Percentiles rank a stretch among this genome's conserved stretches.
Conservation (phyloP, 2,329 filamentous ascomycete species). For the Coniochaeta hoffmannii region DNA sequence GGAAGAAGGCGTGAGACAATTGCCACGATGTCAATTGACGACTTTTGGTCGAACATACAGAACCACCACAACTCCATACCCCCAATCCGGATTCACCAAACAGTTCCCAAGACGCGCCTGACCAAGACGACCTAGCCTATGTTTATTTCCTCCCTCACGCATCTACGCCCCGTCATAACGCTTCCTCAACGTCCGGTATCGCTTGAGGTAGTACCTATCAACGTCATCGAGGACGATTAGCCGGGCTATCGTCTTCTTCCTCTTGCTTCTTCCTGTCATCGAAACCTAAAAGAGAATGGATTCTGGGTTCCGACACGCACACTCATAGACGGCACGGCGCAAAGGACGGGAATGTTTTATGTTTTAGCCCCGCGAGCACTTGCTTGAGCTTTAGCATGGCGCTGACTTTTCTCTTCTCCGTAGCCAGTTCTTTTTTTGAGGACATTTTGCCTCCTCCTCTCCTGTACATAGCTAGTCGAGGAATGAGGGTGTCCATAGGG, state of each 20-base stretch:
- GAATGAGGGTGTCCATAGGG: background rate
- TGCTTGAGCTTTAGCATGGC: background rate
- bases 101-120: background rate
- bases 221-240: background rate
- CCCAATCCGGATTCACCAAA: background rate
- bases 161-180: slow-evolving; percentile 54
- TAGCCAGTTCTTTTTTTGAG: background rate
- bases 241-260: background rate
- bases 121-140: no score
- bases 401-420: background rate
- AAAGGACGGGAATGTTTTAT: background rate
- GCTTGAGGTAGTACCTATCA: slow-evolving; percentile 69
- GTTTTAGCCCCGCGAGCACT: background rate
- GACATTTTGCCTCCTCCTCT: background rate
- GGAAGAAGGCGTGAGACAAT: slow-evolving; percentile 46
- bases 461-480: background rate
- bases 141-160: background rate
- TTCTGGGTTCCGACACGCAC: no score
- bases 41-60: background rate
- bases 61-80: background rate
- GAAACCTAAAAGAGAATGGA: background rate
- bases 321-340: background rate
- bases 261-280: background rate
- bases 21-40: background rate
- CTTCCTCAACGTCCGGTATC: slow-evolving; percentile 78